Evolutionary conservation across 164 flowering plant genomes (phyloP), one percentile per base, ranked within the genome.

Genomic region (Stephania yunnanensis): DNA sequence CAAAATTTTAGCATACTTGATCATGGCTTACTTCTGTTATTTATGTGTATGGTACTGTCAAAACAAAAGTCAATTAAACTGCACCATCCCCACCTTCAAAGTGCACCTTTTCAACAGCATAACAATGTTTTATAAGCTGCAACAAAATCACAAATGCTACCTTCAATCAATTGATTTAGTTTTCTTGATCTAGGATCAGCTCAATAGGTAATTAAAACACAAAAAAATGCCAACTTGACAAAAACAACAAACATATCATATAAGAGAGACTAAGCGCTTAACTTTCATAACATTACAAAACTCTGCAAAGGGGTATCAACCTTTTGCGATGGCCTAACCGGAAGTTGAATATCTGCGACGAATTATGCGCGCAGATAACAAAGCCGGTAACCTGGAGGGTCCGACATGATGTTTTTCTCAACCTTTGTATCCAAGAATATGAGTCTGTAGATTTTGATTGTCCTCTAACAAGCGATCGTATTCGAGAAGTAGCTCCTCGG

Each of bases 391-490:
- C 3, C 4, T 3, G 64, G 20, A 19, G n/a, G 19, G 20, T 58
- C 64, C 13, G n/a, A 58, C 19, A 50, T 15, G n/a, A 3, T 61
- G 15, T 22, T 36, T 58, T 58, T 71, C 78, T 83, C 84, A 87
- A 70, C 73, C 75, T 72, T 81, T 81, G 22, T 80, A 67, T 44
- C 89, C 89, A 71, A 77, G 69, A 78, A 83, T 70, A 75, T 89
- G 95, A 69, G 55, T 79, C 82, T 94, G 98, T 78, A 94, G 92
- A 83, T 83, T 87, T 77, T 94, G 97, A 84, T 94, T 94, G 74
- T 94, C 96, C 77, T 94, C 98, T 75, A 94, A 78, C 4, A 94
- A 82, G 5, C 93, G 89, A 72, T 94, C 97, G 75, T 94, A 94
- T 78, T 94, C 98, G 6, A 94, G 95, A 66, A 94, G 95, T 50